Base-by-base conservation (phyloP, 495 filamentous ascomycete genomes). In the Chaetomidium leptoderma region DNA sequence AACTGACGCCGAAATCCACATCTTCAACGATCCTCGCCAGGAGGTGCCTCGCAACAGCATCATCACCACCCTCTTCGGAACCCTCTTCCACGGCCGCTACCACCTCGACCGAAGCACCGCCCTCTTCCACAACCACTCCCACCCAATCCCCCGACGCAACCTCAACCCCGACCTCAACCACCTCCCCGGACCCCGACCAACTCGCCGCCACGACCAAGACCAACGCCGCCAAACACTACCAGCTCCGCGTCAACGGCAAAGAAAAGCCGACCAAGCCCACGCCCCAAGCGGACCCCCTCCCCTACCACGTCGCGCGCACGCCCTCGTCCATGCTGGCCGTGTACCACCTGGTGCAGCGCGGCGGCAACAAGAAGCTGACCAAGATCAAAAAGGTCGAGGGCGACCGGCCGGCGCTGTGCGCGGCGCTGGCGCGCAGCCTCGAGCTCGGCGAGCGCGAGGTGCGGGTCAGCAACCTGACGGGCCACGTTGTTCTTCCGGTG, bases 301-400 rank as follows among this genome's bases (percentile, higher is more conserved):
- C 85, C 21, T 98, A 92, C 80, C 83, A 84, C 59, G 78, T 98
- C 53, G 74, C 76, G 50, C 87, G 88, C 46, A 92, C 89, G 6
- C 70, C 65, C 9, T 85, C 83, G 21, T 83, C 86, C 52, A 82
- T 91, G 61, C 72, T 91, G 2, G 84, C 90, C 13, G 81, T 97
- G n/a, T 98, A 98, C 70, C 74, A 84, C 4, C 72, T 83, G 51
- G 71, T 71, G 53, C 92, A 92, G 72, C 78, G 83, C 19, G 90
- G 90, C 24, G 90, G 92, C 2, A 95, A 88, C 55, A 75, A 85
- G 61, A 82, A 86, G 65, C 70, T 86, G 63, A 96, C 93, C 5
- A 70, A 79, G 61, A 76, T 98, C 50, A 84, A 88, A 64, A 90
- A 88, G 71, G 81, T 90, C 37, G 83, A 90, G 58, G 93, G 93